Evolutionary conservation across 495 filamentous ascomycete species (phyloP).

Genomic region (Penicillium longicatenatum): DNA sequence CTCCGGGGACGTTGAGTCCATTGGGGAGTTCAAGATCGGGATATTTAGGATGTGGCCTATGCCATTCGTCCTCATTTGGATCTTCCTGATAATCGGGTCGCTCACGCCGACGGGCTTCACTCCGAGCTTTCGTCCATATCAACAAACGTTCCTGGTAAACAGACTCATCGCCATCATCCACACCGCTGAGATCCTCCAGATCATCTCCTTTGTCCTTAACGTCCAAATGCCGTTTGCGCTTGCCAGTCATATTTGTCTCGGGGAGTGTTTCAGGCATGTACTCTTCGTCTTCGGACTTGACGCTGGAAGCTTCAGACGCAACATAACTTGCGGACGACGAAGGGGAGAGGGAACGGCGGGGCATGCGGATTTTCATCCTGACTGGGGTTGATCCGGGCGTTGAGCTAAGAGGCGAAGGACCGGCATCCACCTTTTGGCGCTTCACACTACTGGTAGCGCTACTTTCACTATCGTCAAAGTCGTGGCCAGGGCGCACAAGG

Average conservation of each 20-base stretch:
- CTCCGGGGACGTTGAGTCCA: slow-evolving; percentile 80
- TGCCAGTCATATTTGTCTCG: slow-evolving; percentile 24
- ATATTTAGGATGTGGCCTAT: slow-evolving; percentile 78
- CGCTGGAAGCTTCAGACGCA: slow-evolving; percentile 35
- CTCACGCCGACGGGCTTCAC: slow-evolving; percentile 60
- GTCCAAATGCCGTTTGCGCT: slow-evolving; percentile 35
- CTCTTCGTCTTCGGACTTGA: slow-evolving; percentile 35
- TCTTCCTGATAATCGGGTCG: slow-evolving; percentile 24
- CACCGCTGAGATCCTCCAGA: slow-evolving; percentile 67
- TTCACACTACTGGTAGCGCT: slow-evolving; percentile 37
- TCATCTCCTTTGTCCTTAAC: slow-evolving; percentile 41
- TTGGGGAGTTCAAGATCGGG: slow-evolving; percentile 72
- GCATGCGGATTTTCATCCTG: slow-evolving; percentile 12
- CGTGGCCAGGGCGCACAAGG: slow-evolving; percentile 79
- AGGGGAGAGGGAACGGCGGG: slow-evolving; percentile 34
- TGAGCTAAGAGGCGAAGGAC: not conserved
- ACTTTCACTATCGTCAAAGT: slow-evolving; percentile 48
- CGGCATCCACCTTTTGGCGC: slow-evolving; percentile 36
- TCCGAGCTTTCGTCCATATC: slow-evolving; percentile 71
- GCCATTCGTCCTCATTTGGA: slow-evolving; percentile 67
- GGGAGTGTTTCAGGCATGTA: slow-evolving; percentile 36
- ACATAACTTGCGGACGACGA: slow-evolving; percentile 42
- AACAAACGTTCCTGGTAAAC: slow-evolving; percentile 77
- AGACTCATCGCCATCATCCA: slow-evolving; percentile 91
- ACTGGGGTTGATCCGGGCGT: slow-evolving; percentile 1